Evolutionary conservation across 2,329 filamentous ascomycete species (phyloP), one percentile per base, ranked within the genome.

Genomic region (Botrytis hyacinthi): DNA sequence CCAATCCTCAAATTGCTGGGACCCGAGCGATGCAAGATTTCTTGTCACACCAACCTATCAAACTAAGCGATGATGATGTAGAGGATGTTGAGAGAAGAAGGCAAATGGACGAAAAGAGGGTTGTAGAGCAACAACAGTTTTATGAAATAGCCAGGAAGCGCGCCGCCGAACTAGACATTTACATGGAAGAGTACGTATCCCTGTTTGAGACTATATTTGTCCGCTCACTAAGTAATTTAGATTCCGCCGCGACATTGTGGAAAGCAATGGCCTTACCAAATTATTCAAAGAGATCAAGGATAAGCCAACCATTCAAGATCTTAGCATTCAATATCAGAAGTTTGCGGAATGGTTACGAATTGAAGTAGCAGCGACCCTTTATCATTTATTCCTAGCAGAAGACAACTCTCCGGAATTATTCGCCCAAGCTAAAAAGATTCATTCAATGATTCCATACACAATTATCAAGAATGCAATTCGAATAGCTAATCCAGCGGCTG

Each of bases 261-360:
- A 90, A 78, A 84, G 84, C 74, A 94, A 98, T 81, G 96, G 96
- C 14, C 87, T 99, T 59, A 97, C 95, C 0, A 95, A 93, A 81
- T 87, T 99, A 0, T 98, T 99, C 83, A 88, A 92, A 73, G 96
- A 98, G 81, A 97, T 99, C 82, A 93, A 92, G 79, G 91, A 94
- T 73, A 98, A 98, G 84, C 87, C 93, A 74, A 94, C 89, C 6
- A 95, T 99, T 71, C 88, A 90, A 76, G 94, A 98, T 78, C 87
- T 99, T 71, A 97, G 93, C 80, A 91, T 97, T 18, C 95, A 98
- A 81, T 98, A 98, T 82, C 93, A 96, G 80, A 99, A 98, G 82
- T 98, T 99, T 81, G 95, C 95, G 29, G 96, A 99, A 82, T 99
- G 96, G 96, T 85, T 98, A 69, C 91, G 96, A 57, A 99, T 99